Base-by-base conservation (phyloP, 257 asterid genomes). In the Penstemon eatonii region DNA sequence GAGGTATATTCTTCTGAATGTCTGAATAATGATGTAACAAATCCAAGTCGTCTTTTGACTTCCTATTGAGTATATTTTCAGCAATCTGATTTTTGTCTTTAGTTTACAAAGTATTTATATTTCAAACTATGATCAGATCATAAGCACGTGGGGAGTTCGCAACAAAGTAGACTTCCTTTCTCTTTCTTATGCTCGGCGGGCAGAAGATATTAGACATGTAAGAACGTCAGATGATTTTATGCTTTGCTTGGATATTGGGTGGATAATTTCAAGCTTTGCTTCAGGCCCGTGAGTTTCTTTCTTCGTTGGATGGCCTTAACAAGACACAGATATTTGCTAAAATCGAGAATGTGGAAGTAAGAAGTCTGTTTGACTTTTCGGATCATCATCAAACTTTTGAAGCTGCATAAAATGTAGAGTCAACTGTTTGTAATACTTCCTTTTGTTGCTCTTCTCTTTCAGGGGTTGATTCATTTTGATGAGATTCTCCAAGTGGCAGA, bases 401-500 rank as follows among this genome's bases (percentile, higher is more conserved):
- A 66, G 73, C 60, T 55, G 47, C 53, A 42, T 4, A 58, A 41
- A 62, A 47, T 60, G 43, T 57, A 6, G 50, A 54, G 57, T 57
- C 56, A 37, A 61, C n/a, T 49, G 12, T 57, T 19, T 25, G 43
- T 53, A 36, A 36, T 42, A 7, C 18, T 44, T 40, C 42, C 33
- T 15, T 74, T 65, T 58, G 59, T 50, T 8, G 13, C 13, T 18
- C 19, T 73, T 49, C 53, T 45, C 52, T 63, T 58, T 10, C 80
- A 92, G 97, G 98, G 98, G 11, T 83, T 92, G 83, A 65, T 57
- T 60, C 90, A 90, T 86, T 90, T 90, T 71, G 97, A 92, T 76
- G 98, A 90, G 82, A 88, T 92, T 72, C 93, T 92, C 10, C 81
- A 82, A 82, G 98, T 85, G 80, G 98, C 97, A 47, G 96, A 93